Evolutionary conservation across 75 land plant genomes (phyloP), one percentile per base, ranked within the genome.

Genomic region (Sequoiadendron giganteum): DNA sequence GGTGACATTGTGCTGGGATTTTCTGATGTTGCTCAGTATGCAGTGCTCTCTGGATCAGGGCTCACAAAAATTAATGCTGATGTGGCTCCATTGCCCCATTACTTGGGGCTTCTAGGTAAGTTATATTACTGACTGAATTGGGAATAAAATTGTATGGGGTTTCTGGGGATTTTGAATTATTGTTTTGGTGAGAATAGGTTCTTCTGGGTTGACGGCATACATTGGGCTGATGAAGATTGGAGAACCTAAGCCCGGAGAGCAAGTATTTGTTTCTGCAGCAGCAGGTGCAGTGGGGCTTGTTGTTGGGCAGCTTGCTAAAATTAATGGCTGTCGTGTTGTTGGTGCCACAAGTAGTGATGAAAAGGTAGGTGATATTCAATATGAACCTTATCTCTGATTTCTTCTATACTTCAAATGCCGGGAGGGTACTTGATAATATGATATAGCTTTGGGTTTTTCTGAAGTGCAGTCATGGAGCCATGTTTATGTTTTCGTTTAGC

Each of bases 271-370:
- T 3, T 89, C 94, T 32, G 91, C 92, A 45, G 95, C 94, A 25
- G 88, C 95, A n/a, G 95, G 95, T 4, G 93, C 92, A n/a, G 94
- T 93, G 34, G 94, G 94, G 9, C 85, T 91, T 52, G 68, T 79
- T 39, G 95, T 90, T 82, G 95, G 95, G 13, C 94, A 93, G 82
- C 88, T 93, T 72, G 94, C 95, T 52, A 93, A 93, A 45, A 88
- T 89, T 40, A 92, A 89, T 30, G 94, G 94, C 5, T 93, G 94
- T 52, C 91, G 90, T 32, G 94, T 92, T 75, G 86, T 93, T 42
- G 95, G 94, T 10, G 90, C 90, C 78, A 87, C 92, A n/a, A 90
- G 95, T 7, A 89, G 88, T 3, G 92, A 93, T 88, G 90, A 93
- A 16, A 93, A 93, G 91, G 95, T 93, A 85, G 42, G 6, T 85